Base-by-base conservation (phyloP, 179 eudicot species). In the Nepenthes alata region DNA sequence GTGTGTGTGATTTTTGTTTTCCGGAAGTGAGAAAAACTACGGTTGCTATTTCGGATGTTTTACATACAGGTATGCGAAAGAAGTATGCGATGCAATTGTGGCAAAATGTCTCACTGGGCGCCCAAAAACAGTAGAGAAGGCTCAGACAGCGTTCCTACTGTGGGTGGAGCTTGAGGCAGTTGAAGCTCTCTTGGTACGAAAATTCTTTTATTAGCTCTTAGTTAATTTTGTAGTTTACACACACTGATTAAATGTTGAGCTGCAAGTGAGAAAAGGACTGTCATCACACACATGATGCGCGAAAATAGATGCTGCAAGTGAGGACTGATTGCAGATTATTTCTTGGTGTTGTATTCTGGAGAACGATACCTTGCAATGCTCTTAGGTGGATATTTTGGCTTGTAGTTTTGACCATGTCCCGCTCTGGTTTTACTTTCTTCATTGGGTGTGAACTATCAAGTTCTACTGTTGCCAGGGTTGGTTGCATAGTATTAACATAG, bases 161-260 rank as follows among this genome's bases (percentile, higher is more conserved):
- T 93, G 98, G 98, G 81, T 93, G 51, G 98, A 93, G 85, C 80
- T 93, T 74, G 98, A 93, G 77, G 98, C 98, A 11, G 87, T 76
- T 53, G 97, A 93, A 10, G 83, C 73, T 48, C 89, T 93, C 81
- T 72, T 93, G 95, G 98, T 93, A 87, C 12, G 75, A 10, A 47
- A 35, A 25, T 4, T n/a, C 7, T 25, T 4, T 25, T 4, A 53
- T 35, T 55, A 10, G 12, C 47, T 51, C 36, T 13, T 12, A 52
- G 39, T 6, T 6, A 55, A 44, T 2, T 53, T 39, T 54, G 36
- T 45, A 12, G 4, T 14, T 34, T n/a, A 39, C 12, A 11, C 39
- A 60, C 25, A 25, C 25, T 25, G 25, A 25, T 0, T 25, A 25
- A 25, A 25, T 25, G 25, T 25, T 25, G 25, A 25, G 25, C 25